Conservation (phyloP, 345 rosid genomes). For the Noccaea bulbosa region DNA sequence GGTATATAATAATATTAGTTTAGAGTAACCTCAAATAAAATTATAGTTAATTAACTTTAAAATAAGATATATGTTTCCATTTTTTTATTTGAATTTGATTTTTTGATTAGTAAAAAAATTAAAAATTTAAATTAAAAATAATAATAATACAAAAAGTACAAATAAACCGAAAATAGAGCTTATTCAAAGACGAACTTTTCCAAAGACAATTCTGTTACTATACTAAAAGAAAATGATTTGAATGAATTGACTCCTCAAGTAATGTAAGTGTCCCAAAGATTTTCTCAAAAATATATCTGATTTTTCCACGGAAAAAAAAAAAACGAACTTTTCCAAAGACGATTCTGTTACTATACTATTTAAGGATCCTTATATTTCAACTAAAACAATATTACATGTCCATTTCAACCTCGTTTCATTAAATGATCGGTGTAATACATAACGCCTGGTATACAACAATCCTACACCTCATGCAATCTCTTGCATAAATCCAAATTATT, state of each 20-base stretch:
- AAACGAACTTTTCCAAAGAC: not conserved
- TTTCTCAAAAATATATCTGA: not conserved
- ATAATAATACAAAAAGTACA: no score
- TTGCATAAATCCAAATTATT: not conserved
- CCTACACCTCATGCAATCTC: not conserved
- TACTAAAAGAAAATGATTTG: no score
- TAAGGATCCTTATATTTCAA: not conserved
- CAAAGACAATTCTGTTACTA: not conserved
- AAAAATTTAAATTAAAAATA: no score
- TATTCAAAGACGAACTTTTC: not conserved
- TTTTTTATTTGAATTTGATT: no score
- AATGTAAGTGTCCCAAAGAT: not conserved
- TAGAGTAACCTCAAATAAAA: no score
- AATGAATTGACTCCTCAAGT: slow-evolving; percentile 4
- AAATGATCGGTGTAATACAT: not conserved
- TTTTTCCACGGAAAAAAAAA: not conserved
- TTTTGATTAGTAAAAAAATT: no score
- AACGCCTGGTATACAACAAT: not conserved
- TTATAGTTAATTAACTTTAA: no score
- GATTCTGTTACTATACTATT: not conserved
- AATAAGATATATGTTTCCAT: no score
- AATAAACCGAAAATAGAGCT: no score
- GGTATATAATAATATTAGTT: no score
- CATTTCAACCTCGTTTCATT: not conserved
- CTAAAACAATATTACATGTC: not conserved